Conservation (phyloP, 305 asterid genomes). For the Nicotiana rustica region DNA sequence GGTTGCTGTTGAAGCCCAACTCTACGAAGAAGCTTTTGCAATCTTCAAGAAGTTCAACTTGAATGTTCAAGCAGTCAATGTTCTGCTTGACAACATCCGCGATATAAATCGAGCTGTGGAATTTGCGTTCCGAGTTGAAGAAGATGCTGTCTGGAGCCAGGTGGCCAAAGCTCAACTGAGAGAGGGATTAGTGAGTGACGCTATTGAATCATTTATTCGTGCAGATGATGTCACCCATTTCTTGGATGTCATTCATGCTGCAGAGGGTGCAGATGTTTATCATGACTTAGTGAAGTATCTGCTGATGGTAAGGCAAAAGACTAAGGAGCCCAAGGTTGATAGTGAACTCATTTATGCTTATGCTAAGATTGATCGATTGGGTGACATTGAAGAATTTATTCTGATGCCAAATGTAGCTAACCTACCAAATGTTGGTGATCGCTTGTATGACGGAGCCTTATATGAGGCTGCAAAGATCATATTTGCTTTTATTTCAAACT, state of each 20-base stretch:
- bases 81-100: constrained; percentile 83
- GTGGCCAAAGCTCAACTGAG: constrained; percentile 93
- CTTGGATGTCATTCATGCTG: constrained; percentile 93
- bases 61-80: constrained; percentile 99
- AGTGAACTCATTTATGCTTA: constrained; percentile 98
- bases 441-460: constrained; percentile 88
- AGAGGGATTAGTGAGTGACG: constrained; percentile 98
- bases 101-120: constrained; percentile 92
- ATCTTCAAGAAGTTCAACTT: constrained; percentile 96
- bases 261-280: constrained; percentile 84
- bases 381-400: constrained; percentile 95
- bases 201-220: constrained; percentile 97
- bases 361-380: constrained; percentile 94
- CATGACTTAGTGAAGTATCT: constrained; percentile 94
- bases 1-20: constrained; percentile 94
- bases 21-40: constrained; percentile 94
- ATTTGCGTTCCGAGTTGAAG: constrained; percentile 92
- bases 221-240: constrained; percentile 96
- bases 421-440: constrained; percentile 98
- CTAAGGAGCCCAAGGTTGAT: constrained; percentile 98
- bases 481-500: constrained; percentile 88
- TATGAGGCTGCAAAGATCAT: constrained; percentile 99
- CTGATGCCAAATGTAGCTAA: constrained; percentile 99
- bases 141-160: constrained; percentile 99
- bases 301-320: constrained; percentile 96